Evolutionary conservation across 805 yeast genomes (phyloP).

Genomic region (Myxozyma mucilagina): DNA sequence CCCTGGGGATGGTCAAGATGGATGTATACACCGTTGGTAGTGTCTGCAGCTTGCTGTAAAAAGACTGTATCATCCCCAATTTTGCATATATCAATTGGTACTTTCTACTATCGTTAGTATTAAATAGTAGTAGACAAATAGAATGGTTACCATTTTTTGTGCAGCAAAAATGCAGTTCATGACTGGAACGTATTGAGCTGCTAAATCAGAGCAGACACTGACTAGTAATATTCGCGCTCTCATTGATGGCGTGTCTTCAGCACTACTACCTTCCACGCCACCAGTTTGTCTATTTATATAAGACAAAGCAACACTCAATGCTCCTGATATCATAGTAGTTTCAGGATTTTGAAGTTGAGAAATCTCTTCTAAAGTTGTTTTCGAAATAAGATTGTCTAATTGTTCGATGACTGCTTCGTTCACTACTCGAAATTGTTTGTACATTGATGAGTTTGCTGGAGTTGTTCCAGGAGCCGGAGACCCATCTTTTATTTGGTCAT

Average conservation of each 20-base stretch:
- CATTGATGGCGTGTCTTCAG: slow-evolving; percentile 38
- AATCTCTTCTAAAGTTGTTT: slow-evolving; percentile 38
- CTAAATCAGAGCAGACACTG: slow-evolving; percentile 69
- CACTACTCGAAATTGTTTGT: slow-evolving; percentile 76
- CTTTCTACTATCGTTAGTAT: slow-evolving; percentile 42
- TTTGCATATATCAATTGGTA: slow-evolving; percentile 89
- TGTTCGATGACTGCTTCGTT: slow-evolving; percentile 71
- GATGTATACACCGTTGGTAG: slow-evolving; percentile 87
- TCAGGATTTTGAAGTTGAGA: slow-evolving; percentile 20
- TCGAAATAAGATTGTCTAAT: slow-evolving; percentile 50
- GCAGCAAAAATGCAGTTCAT: slow-evolving; percentile 97
- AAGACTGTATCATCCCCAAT: slow-evolving; percentile 67
- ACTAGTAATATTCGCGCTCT: slow-evolving; percentile 67
- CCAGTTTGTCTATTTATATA: slow-evolving; percentile 56
- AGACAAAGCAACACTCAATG: slow-evolving; percentile 77
- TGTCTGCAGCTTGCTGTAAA: slow-evolving; percentile 93
- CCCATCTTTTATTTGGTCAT: neutral
- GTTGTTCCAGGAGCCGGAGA: neutral
- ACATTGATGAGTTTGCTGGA: slow-evolving; percentile 57
- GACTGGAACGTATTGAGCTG: slow-evolving; percentile 82
- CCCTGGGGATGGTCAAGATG: slow-evolving; percentile 69
- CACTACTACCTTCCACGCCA: neutral
- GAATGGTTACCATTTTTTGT: slow-evolving; percentile 62
- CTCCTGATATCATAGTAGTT: slow-evolving; percentile 64
- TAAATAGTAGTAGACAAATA: neutral